Conservation (phyloP, 768 basidiomycete species). For the Dictyophora rubrovolvata region DNA sequence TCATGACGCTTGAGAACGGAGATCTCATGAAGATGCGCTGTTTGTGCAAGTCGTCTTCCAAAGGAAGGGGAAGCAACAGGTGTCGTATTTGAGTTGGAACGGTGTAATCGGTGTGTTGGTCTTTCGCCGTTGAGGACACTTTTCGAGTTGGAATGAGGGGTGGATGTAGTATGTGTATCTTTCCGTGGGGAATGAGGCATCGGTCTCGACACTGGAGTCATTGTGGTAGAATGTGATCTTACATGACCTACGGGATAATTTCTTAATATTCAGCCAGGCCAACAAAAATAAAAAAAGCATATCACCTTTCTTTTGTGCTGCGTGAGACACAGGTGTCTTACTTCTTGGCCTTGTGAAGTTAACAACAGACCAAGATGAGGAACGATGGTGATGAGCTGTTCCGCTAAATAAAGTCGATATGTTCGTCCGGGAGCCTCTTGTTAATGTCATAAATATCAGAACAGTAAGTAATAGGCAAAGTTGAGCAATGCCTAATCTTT, state of each 20-base stretch:
- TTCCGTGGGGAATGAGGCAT: neutral
- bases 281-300: neutral
- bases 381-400: neutral
- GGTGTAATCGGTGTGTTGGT: conserved; percentile 21
- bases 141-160: conserved; percentile 13
- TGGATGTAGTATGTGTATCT: neutral
- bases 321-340: neutral
- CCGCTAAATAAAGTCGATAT: conserved; percentile 6
- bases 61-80: conserved; percentile 13
- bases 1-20: neutral
- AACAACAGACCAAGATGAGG: neutral
- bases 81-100: conserved; percentile 4
- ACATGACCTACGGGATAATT: neutral
- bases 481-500: conserved; percentile 82
- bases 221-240: neutral
- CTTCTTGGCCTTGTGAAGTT: neutral
- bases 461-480: conserved; percentile 75
- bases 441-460: conserved; percentile 78
- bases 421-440: conserved; percentile 48
- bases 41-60: conserved; percentile 51
- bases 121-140: conserved; percentile 26
- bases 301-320: neutral
- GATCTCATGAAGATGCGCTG: conserved; percentile 54
- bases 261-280: neutral
- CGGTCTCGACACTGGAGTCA: neutral